Conservation (phyloP, 2,329 filamentous ascomycete genomes). For the Xylariales sp. region DNA sequence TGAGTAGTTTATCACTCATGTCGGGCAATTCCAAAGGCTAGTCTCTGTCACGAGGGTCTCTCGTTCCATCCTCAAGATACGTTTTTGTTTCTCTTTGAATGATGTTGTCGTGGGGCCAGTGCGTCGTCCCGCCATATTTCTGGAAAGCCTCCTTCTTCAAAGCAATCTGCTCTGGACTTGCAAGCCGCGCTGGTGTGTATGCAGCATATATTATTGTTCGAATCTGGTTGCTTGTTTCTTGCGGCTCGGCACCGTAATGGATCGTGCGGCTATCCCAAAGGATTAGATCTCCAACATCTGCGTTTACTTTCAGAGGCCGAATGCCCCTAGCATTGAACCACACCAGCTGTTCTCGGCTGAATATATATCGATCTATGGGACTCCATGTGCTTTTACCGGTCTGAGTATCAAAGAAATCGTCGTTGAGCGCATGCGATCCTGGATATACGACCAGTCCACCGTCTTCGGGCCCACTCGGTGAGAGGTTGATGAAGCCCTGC, state of each 20-base stretch:
- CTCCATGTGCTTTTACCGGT: conserved; percentile 21
- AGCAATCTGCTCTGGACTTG: conserved; percentile 17
- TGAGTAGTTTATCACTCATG: conserved; percentile 20
- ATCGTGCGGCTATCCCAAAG: conserved; percentile 33
- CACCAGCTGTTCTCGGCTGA: conserved; percentile 23
- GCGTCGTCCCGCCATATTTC: conserved; percentile 21
- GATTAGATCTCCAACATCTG: conserved; percentile 31
- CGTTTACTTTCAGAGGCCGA: conserved; percentile 27
- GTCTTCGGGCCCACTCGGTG: conserved; percentile 30
- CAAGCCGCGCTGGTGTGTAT: conserved; percentile 17
- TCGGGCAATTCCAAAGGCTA: conserved; percentile 21
- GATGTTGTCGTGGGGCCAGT: conserved; percentile 28
- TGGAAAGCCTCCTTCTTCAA: conserved; percentile 23
- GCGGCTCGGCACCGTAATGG: conserved; percentile 31
- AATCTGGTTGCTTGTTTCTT: conserved; percentile 12
- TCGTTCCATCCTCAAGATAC: conserved; percentile 16
- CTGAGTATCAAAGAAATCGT: conserved; percentile 28
- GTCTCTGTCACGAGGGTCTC: conserved; percentile 16
- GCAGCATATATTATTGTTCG: conserved; percentile 18
- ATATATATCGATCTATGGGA: conserved; percentile 25
- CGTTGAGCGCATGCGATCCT: conserved; percentile 25
- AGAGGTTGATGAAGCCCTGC: conserved; percentile 27
- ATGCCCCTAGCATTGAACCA: conserved; percentile 28
- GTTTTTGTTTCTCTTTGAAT: conserved; percentile 8
- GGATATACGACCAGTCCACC: conserved; percentile 31